Base-by-base conservation (phyloP, 805 yeast species). In the Candida ulmi region DNA sequence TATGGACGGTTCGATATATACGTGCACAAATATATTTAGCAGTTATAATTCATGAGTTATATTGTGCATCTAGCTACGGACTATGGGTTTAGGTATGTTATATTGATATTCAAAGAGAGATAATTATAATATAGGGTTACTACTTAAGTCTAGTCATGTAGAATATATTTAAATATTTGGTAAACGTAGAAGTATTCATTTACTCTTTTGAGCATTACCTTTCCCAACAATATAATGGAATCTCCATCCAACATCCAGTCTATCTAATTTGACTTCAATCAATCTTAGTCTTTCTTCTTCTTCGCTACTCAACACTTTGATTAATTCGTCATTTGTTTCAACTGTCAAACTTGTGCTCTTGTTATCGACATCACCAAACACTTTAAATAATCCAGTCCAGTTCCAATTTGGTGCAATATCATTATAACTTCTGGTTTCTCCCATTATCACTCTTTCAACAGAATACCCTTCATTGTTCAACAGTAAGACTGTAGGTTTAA, bases 381-480 rank as follows among this genome's bases (percentile, higher is more conserved):
- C 57, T 19, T 63, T 59, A 21, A 73, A 57, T 25, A 74, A 45
- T 37, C 57, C 54, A 31, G 67, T 55, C 62, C 75, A 75, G 39
- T 76, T 64, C 86, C 86, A 80, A 37, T 50, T 46, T 35, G 72
- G 72, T 47, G 77, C 82, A 43, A 80, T 71, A 45, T 78, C 82
- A 47, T 79, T 78, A 57, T 78, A 78, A 12, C 67, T 53, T 39
- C 80, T 78, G 2, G 61, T 61, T 36, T 68, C 67, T 33, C 80
- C 81, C 50, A 78, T 76, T 38, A 80, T 70, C 45, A 78, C 68
- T 57, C 83, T 67, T 54, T 80, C 86, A 42, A 77, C 76, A 16
- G 84, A 77, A 58, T 78, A 80, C 31, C 86, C 86, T 43, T 72
- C 76, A 49, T 80, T 80, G 60, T 80, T 80, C 58, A 80, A 65